Percentiles rank a stretch among this genome's conserved stretches.
phyloP scores from a whole-genome alignment of 352 stramenopile genomes.

The Phytopythium oedochilum region DNA sequence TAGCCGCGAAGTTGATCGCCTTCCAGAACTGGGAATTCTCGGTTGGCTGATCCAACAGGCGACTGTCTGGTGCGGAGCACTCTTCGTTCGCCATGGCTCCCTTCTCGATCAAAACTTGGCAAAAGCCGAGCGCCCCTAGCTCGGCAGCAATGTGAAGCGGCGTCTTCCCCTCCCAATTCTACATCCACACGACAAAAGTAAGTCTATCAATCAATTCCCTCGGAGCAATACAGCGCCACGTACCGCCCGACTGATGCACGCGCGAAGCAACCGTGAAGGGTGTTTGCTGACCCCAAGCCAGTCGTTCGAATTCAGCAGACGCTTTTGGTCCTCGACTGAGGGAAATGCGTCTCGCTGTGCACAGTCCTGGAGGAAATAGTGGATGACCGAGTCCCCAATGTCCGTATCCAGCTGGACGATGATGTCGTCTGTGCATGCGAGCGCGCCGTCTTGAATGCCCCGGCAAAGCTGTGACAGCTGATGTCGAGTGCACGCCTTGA shows the following conservation, averaged over 20 bases:
- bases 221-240: not conserved
- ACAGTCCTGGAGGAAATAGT: slow-evolving; percentile 42
- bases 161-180: slow-evolving; percentile 55
- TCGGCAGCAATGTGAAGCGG: slow-evolving; percentile 47
- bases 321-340: slow-evolving; percentile 24
- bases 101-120: slow-evolving; percentile 31
- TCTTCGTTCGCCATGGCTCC: slow-evolving; percentile 32
- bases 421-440: slow-evolving; percentile 29
- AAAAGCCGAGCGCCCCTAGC: slow-evolving; percentile 38
- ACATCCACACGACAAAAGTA: too few relatives aligned
- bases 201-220: too few relatives aligned
- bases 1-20: slow-evolving; percentile 38
- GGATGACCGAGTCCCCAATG: slow-evolving; percentile 39
- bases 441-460: slow-evolving; percentile 31
- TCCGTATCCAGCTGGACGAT: slow-evolving; percentile 33
- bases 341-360: slow-evolving; percentile 24
- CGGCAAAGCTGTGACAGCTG: slow-evolving; percentile 29
- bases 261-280: slow-evolving; percentile 17
- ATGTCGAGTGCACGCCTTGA: slow-evolving; percentile 27
- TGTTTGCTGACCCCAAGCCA: slow-evolving; percentile 32
- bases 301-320: slow-evolving; percentile 14
- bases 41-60: slow-evolving; percentile 31
- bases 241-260: slow-evolving; percentile 36
- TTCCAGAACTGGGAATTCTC: slow-evolving; percentile 37
- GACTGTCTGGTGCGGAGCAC: slow-evolving; percentile 29